These are phyloP conservation scores for Dothistroma pini DNA, from an alignment of 2,329 filamentous ascomycete species.

Conservation along the genomic window DNA sequence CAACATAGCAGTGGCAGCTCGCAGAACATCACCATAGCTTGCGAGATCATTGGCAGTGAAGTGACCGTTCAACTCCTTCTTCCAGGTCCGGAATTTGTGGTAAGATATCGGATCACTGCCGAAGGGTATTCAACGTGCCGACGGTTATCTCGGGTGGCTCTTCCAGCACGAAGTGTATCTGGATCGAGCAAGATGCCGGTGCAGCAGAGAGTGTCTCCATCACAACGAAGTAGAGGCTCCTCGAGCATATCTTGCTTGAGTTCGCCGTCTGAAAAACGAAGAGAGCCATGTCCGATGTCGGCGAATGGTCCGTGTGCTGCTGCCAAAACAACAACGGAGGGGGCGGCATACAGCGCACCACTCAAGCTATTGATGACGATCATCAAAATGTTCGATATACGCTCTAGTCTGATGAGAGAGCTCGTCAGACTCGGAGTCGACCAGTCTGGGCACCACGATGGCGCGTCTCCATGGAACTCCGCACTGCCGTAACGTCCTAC, in stretches of 20 bases:
- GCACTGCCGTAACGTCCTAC: conserved; percentile 4
- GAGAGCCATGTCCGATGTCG: too few relatives aligned
- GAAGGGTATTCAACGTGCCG: conserved; percentile 2
- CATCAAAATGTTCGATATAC: conserved; percentile 57
- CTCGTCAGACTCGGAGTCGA: conserved; percentile 4
- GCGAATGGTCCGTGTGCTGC: too few relatives aligned
- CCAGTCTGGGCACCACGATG: conserved; percentile 15
- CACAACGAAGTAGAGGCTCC: conserved; percentile 5
- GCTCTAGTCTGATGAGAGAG: conserved; percentile 12
- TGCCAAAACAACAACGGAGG: too few relatives aligned
- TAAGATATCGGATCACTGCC: conserved; percentile 4
- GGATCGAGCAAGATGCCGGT: conserved; percentile 12
- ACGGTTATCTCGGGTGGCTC: conserved; percentile 8
- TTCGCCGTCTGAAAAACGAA: too few relatives aligned
- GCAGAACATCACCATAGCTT: conserved; percentile 7
- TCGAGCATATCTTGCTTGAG: conserved; percentile 1
- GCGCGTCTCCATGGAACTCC: conserved; percentile 6
- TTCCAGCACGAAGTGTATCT: conserved; percentile 7
- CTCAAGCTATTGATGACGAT: conserved; percentile 91
- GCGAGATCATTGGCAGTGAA: background rate
- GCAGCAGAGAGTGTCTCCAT: conserved; percentile 1
- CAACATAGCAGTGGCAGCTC: conserved; percentile 12
- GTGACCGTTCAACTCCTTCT: background rate
- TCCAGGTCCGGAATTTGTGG: conserved; percentile 5
- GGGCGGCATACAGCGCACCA: conserved; percentile 43